A percentile compares a stretch with the other conserved stretches of the same genome.
Evolutionary conservation across 2,329 filamentous ascomycete genomes (phyloP).

Genomic region (Fusarium lateritium): DNA sequence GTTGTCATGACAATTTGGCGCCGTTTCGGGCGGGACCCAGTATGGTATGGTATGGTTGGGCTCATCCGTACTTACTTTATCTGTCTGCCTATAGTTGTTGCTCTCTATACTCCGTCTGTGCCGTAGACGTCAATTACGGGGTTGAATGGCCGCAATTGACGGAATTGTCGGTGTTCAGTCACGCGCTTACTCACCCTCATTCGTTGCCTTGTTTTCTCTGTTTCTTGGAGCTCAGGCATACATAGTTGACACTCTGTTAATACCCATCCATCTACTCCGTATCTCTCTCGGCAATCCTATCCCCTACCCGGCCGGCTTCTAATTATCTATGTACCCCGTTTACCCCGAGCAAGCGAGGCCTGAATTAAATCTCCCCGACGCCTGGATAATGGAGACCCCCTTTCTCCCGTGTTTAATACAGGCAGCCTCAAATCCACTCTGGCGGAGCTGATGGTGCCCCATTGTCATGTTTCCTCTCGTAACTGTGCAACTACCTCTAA

Average conservation of each 20-base stretch:
- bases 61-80: slow-evolving; percentile 12
- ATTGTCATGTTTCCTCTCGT: not conserved
- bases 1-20: slow-evolving; percentile 51
- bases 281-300: slow-evolving; percentile 32
- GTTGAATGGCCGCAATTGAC: slow-evolving; percentile 5
- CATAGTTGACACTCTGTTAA: slow-evolving; percentile 11
- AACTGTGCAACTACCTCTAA: too few relatives aligned
- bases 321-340: slow-evolving; percentile 25
- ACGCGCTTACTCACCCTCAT: not conserved
- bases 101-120: slow-evolving; percentile 2
- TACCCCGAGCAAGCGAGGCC: slow-evolving; percentile 22
- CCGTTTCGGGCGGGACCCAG: slow-evolving; percentile 35
- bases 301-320: slow-evolving; percentile 5
- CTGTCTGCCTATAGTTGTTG: slow-evolving; percentile 8
- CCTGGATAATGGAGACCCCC: slow-evolving; percentile 6
- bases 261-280: slow-evolving; percentile 1
- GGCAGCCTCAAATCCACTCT: slow-evolving; percentile 20
- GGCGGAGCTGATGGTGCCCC: slow-evolving; percentile 10
- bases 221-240: slow-evolving; percentile 7
- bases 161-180: not conserved
- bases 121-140: not conserved
- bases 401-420: slow-evolving; percentile 2
- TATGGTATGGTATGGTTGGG: slow-evolving; percentile 19
- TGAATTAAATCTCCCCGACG: slow-evolving; percentile 33
- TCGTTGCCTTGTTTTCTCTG: slow-evolving; percentile 13